Base-by-base conservation (phyloP, 768 basidiomycete species). In the Suillus fuscotomentosus region DNA sequence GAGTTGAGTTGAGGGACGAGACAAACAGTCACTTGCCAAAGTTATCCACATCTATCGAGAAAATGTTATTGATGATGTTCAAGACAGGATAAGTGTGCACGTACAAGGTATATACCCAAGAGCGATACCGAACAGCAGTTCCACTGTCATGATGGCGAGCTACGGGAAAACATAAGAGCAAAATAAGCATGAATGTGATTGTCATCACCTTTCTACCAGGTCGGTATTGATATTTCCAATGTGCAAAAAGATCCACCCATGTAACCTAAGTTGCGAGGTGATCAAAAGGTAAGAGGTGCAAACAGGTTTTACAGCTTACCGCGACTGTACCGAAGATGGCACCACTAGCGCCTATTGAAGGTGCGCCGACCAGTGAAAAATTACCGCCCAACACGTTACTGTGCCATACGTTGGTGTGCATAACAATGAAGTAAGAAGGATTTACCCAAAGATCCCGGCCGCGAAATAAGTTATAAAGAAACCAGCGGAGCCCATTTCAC, bases 311-410 rank as follows among this genome's bases (percentile, higher is more conserved):
- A 39, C 31, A 55, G 74, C 84, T 63, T 73, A 92, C 91, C 3
- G 89, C 91, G 48, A 94, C 78, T 3, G 91, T 92, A 17, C 93
- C 94, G 63, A 97, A 95, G 62, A 98, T 91, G 1, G 96, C 94
- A 7, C 97, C 97, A 68, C 90, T 92, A 2, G 97, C 97, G 51
- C 97, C 97, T 13, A 95, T 84, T 14, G 92, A 94, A 0, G 97
- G 95, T 22, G 89, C 78, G 9, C 95, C 96, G 4, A 95, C 90
- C 14, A 97, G 79, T 3, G 94, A 83, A 72, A 99, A 99, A 76
- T 97, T 98, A 2, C 94, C 95, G 27, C 97, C 96, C 34, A 99
- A 81, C 31, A 95, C 84, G 69, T 94, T 94, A 42, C 91, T 91
- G 70, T 31, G 38, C 20, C 54, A 15, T 36, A 69, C 34, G 69